Evolutionary conservation across 352 stramenopile species (phyloP), one percentile per base, ranked within the genome.

Genomic region (Elongisporangium anandrum): DNA sequence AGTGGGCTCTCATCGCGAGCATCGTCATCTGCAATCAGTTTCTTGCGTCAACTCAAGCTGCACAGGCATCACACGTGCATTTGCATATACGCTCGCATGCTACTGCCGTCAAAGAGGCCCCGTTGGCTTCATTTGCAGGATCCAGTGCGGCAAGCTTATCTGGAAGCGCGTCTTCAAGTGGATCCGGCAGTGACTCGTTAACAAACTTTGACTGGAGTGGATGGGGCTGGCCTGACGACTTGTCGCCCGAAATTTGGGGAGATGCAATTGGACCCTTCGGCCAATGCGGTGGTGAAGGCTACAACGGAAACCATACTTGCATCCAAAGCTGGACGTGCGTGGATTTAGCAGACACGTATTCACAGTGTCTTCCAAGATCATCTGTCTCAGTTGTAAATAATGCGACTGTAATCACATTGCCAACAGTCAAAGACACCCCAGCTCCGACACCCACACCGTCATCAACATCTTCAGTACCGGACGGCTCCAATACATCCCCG

Each of bases 291-390:
- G 59, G 59, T 26, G 45, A 12, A 2, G 52, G 52, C 15, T 64
- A 64, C 59, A 24, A 52, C 6, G 59, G 59, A 17, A 64, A 64
- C 20, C 39, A 59, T 8, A 64, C 59, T 4, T 64, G 59, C 51
- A 48, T 64, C 29, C 4, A 17, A 17, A 34, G 47, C 22, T 64
- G 59, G 59, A 26, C 53, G 7, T 64, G 59, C 16, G 23, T 57
- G 15, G 47, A 56, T 8, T 47, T 64, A 7, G 59, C 51, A 3
- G 51, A 58, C 13, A 22, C 59, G 24, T 64, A 52, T 41, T 52
- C 59, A 2, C 23, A 64, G 52, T 64, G 59, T 20, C 48, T 64
- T 13, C 59, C 59, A 4, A 21, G 6, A 4, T 17, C 39, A 19
- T 59, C 48, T 22, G 52, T 64, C 5, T 41, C 29, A 8, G 29